phyloP scores from a whole-genome alignment of 2,329 filamentous ascomycete genomes.

The Scedosporium apiospermum region DNA sequence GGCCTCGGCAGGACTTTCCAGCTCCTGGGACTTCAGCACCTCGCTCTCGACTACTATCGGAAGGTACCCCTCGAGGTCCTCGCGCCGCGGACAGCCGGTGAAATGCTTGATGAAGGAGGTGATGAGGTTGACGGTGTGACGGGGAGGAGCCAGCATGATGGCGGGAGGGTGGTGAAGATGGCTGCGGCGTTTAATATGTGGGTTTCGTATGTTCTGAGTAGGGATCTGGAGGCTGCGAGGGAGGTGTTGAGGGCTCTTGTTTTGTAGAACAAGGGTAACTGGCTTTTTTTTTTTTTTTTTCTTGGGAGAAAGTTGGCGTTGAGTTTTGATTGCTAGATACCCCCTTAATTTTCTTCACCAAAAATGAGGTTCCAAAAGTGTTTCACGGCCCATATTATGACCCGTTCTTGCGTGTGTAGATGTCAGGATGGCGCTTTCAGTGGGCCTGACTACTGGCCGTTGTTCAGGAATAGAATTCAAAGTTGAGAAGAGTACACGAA shows the following conservation, averaged over 20 bases:
- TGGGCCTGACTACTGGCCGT: too few relatives aligned
- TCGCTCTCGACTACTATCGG: constrained; percentile 3
- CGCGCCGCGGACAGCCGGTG: neutral
- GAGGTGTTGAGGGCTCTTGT: constrained; percentile 1
- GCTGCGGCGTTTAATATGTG: constrained; percentile 5
- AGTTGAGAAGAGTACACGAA: too few relatives aligned
- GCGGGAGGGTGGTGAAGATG: constrained; percentile 2
- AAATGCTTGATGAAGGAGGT: neutral
- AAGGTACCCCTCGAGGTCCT: neutral
- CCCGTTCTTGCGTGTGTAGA: too few relatives aligned
- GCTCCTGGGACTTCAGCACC: constrained; percentile 7
- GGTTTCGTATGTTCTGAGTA: constrained; percentile 6
- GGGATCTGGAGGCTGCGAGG: constrained; percentile 4
- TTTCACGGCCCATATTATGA: neutral
- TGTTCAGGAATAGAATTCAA: too few relatives aligned
- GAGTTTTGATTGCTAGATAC: neutral
- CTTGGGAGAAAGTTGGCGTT: neutral
- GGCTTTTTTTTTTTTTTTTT: neutral
- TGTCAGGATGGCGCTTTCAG: too few relatives aligned
- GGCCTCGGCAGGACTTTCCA: constrained; percentile 4
- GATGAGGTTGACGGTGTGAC: neutral
- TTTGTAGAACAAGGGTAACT: neutral
- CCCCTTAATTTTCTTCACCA: neutral
- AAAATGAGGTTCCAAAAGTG: neutral
- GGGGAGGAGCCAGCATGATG: neutral